Percentiles rank a stretch among this genome's conserved stretches.
Conservation (phyloP, 2,329 filamentous ascomycete genomes). For the Fonsecaea pugnacius region DNA sequence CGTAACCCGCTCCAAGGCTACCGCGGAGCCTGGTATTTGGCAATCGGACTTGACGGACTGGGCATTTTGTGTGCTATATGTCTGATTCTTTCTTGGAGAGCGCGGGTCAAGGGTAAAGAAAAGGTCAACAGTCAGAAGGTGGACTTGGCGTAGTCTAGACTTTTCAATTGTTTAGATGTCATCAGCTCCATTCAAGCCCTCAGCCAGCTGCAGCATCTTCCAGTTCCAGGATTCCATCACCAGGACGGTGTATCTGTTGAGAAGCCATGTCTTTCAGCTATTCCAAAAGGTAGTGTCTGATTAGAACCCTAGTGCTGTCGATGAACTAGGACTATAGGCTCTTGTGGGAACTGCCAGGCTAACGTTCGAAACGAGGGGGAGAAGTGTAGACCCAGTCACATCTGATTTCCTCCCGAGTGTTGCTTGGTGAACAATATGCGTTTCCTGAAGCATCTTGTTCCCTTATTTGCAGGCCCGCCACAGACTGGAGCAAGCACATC, state of each 20-base stretch:
- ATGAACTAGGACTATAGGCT: not conserved
- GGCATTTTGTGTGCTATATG: slow-evolving; percentile 22
- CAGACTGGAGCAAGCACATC: not conserved
- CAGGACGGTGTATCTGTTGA: not conserved
- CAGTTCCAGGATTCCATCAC: not conserved
- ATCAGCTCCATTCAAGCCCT: not conserved
- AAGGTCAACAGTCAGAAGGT: slow-evolving; percentile 17
- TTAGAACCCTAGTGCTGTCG: not conserved
- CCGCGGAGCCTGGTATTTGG: slow-evolving; percentile 47
- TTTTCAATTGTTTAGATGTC: slow-evolving; percentile 14
- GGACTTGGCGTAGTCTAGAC: slow-evolving; percentile 41
- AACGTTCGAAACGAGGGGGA: not conserved
- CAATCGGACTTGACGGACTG: slow-evolving; percentile 44
- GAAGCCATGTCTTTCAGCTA: not conserved
- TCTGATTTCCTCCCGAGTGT: not conserved
- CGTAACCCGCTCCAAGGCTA: slow-evolving; percentile 44
- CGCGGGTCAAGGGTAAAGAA: slow-evolving; percentile 22
- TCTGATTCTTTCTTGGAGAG: slow-evolving; percentile 23
- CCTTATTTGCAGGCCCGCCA: not conserved
- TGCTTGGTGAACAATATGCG: not conserved
- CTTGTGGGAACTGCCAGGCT: not conserved
- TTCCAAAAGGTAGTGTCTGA: not conserved
- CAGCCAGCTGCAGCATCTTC: not conserved
- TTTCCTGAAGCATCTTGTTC: not conserved
- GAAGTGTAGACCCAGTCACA: not conserved